Base-by-base conservation (phyloP, 345 rosid genomes). In the Turnera subulata region DNA sequence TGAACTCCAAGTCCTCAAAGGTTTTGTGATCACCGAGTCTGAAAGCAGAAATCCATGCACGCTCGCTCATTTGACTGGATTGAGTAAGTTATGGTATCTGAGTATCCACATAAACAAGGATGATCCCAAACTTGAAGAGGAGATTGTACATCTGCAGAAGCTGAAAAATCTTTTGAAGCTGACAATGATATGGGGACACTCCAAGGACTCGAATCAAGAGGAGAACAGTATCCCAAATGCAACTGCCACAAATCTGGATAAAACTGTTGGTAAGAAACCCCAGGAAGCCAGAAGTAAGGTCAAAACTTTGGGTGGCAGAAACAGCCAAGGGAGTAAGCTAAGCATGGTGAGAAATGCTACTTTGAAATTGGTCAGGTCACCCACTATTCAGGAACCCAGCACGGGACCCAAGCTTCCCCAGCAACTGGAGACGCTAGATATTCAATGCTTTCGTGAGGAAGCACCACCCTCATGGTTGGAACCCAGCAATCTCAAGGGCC, bases 1-100 rank as follows among this genome's bases (percentile, higher is more conserved):
- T 0, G 23, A 74, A 11, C 80, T 83, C 51, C 58, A 64, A 77
- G 88, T 86, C 33, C 78, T 86, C 4, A 79, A 86, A 38, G 90
- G 94, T n/a, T 83, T 86, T 72, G 79, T 80, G 16, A 55, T 83
- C 1, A 73, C 77, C 53, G 61, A 73, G 47, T 18, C 21, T 38
- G 32, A 58, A 46, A 46, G 12, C 11, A 58, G 29, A 46, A 14
- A 14, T 18, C 1, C 46, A 2, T 75, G 84, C 39, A 14, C 6
- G 0, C 62, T 79, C 13, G 6, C 1, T 0, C 46, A 68, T 26
- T 39, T 83, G 48, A 1, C 1, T 22, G 12, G 37, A 33, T 38
- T 48, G 35, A 1, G 0, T 11, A 57, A 69, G 0, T 66, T 80
- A 58, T 67, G 70, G 65, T 73, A 75, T 54, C 71, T 82, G 53